phyloP scores from a whole-genome alignment of 2,329 filamentous ascomycete species.

The Aspergillus flavus region DNA sequence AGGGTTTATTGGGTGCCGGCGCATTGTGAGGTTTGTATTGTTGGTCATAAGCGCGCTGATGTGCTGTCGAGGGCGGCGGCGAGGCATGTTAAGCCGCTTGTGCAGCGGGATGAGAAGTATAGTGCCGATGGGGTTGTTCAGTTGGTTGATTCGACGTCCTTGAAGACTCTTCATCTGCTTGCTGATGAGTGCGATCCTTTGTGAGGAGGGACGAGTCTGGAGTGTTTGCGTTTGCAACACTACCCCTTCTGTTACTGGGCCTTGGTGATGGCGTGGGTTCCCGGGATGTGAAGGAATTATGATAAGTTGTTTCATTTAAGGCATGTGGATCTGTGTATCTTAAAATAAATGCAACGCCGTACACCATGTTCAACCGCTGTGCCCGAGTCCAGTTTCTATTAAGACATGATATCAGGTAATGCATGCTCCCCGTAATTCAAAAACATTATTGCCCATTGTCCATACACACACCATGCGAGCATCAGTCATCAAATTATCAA shows the following conservation, averaged over 20 bases:
- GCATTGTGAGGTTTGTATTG: neutral
- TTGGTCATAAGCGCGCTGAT: slow-evolving; percentile 6
- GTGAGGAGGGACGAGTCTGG: neutral
- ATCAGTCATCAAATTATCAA: slow-evolving; percentile 14
- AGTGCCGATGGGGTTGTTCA: neutral
- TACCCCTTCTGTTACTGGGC: neutral
- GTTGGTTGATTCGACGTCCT: neutral
- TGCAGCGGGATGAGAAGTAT: too few species aligned
- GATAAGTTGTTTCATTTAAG: neutral
- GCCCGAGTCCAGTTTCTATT: slow-evolving; percentile 19
- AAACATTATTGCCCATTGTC: slow-evolving; percentile 7
- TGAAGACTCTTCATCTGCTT: neutral
- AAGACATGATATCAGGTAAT: slow-evolving; percentile 15
- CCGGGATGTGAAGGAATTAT: neutral
- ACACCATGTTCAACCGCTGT: slow-evolving; percentile 22
- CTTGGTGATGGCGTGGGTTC: neutral
- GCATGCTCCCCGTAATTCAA: slow-evolving; percentile 6
- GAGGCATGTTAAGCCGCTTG: neutral
- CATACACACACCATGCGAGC: slow-evolving; percentile 10
- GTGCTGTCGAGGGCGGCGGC: neutral
- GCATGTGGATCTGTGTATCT: slow-evolving; percentile 7
- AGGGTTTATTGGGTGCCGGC: slow-evolving; percentile 7
- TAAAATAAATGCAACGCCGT: slow-evolving; percentile 18
- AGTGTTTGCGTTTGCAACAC: neutral
- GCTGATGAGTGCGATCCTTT: neutral